Evolutionary conservation across 768 basidiomycete genomes (phyloP).

Genomic region (Suillus luteus): DNA sequence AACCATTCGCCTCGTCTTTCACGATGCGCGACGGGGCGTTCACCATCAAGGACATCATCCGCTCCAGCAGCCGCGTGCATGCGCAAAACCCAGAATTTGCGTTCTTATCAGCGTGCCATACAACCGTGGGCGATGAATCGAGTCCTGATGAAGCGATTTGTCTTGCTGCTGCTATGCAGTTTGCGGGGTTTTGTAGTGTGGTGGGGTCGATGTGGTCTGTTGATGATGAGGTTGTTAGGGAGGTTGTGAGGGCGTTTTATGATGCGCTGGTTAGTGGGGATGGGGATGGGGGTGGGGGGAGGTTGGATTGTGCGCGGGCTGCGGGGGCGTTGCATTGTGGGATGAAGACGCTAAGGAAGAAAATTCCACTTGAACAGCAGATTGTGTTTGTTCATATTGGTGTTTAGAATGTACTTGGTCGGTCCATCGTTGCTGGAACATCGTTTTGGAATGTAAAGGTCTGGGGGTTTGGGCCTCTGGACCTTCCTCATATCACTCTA

Average conservation of each 20-base stretch:
- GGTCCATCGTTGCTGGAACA: no score
- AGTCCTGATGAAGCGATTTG: constrained; percentile 22
- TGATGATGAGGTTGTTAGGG: constrained; percentile 1
- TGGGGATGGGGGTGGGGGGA: neutral
- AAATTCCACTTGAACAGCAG: constrained; percentile 8
- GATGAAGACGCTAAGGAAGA: neutral
- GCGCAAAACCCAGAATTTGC: constrained; percentile 10
- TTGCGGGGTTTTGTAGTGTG: constrained; percentile 23
- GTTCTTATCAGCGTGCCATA: constrained; percentile 25
- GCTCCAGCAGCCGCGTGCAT: no score
- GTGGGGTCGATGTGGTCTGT: constrained; percentile 28
- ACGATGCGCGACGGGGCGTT: constrained; percentile 6
- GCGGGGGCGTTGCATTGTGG: constrained; percentile 5
- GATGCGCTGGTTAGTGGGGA: neutral
- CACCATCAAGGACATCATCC: constrained; percentile 9
- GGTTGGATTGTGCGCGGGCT: constrained; percentile 6
- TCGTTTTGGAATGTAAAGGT: no score
- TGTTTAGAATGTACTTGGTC: neutral
- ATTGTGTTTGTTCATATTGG: constrained; percentile 15
- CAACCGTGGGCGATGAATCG: constrained; percentile 20
- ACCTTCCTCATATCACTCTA: no score
- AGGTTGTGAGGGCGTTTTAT: constrained; percentile 6
- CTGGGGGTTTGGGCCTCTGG: no score
- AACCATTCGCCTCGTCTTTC: constrained; percentile 18
- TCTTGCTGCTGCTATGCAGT: constrained; percentile 25